Base-by-base conservation (phyloP, 306 rosid genomes). In the Cyamopsis tetragonoloba region DNA sequence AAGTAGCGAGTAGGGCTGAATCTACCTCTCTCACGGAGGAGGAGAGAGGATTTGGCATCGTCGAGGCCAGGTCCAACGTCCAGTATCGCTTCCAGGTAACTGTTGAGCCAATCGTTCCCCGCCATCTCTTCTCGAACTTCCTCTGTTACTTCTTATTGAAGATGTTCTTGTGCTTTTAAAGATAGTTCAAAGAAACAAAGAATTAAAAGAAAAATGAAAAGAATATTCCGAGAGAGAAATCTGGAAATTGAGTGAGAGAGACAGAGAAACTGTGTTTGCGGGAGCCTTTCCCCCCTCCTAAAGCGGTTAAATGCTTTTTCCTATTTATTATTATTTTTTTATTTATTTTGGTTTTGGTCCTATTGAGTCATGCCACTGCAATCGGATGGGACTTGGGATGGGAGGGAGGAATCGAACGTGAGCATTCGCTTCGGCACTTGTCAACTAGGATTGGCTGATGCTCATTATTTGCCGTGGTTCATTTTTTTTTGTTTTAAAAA, bases 1-100 rank as follows among this genome's bases (percentile, higher is more conserved):
- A 93, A 93, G 83, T 93, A 93, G 22, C 99, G 97, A 17, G 99
- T 93, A 9, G 97, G 96, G 39, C 96, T 90, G 81, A 93, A 93
- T 70, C 95, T 83, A 1, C 99, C 99, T 68, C 97, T 63, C 73
- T 93, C 99, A 18, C 99, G 51, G 28, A 93, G 99, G 42, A 93
- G 86, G 57, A 93, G 32, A 47, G 99, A 93, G 28, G 99, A 84
- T 41, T 90, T 93, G 30, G 86, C 85, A 18, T 90, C 95, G 24
- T 93, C 97, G 0, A 93, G 79, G 4, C 78, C 87, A 1, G 99
- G 97, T 0, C 97, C 97, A 20, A 90, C 96, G 79, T 93, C 99
- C 4, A 93, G 82, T 42, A 93, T 93, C 39, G 99, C 99, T 34
- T 93, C 99, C 27, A 93, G 80, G 73, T 93, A 93, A 56, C 97